Base-by-base conservation (phyloP, 1,139 yeast species). In the Yamadazyma diddensiae region DNA sequence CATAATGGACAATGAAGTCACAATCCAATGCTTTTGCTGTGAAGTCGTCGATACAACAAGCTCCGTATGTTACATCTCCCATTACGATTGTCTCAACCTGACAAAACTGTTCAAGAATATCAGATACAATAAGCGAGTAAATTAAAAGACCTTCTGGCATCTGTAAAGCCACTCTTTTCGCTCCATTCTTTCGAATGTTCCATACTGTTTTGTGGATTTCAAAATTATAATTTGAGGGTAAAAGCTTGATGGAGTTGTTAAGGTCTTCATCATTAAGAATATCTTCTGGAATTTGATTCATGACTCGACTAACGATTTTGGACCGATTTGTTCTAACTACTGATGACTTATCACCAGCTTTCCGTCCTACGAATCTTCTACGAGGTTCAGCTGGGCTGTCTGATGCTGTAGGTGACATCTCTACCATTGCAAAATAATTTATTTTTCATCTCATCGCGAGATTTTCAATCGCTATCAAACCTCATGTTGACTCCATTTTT, bases 51-150 rank as follows among this genome's bases (percentile, higher is more conserved):
- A 92, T 88, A 59, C 99, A 92, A 54, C 99, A 92, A 0, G 99
- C 99, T 21, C 99, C 99, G 51, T 92, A 92, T 0, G 97, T 87
- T 1, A 92, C 98, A 57, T 92, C 99, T 2, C 99, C 99, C 98
- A 92, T 94, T 4, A 92, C 94, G 1, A 94, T 70, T 0, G 92
- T 85, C 50, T 90, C 96, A 31, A 83, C 92, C 5, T 65, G 62
- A 52, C 97, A 88, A 50, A 92, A 90, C 57, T 90, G 96, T 52
- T 88, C 96, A 24, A 92, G 56, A 19, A 92, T 92, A 57, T 92
- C 99, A 2, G 95, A 73, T 13, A 92, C 78, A 26, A 92, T 74
- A 41, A 94, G 71, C 1, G 97, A 81, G 55, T 90, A 92, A 3
- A 92, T 83, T 34, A 92, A 64, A 26, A 92, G 60, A 1, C 99